A percentile compares a stretch with the other conserved stretches of the same genome.
Evolutionary conservation across 225 moss, liverwort and hornwort genomes (phyloP).

Genomic region (Takakia lepidozioides): DNA sequence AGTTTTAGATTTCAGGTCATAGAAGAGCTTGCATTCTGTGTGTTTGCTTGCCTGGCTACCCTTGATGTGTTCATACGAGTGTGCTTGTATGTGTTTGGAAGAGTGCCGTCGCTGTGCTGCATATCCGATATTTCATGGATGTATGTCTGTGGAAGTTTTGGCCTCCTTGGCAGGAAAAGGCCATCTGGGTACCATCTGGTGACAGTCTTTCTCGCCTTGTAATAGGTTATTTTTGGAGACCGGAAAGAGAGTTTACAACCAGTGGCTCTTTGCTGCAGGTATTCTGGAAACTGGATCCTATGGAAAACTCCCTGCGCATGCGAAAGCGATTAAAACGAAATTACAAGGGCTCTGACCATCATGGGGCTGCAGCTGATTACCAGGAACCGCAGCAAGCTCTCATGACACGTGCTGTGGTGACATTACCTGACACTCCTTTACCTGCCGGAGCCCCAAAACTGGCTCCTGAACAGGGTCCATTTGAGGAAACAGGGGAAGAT

Average conservation of each 20-base stretch:
- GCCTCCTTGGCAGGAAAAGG: no score
- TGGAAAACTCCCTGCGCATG: conserved; percentile 93
- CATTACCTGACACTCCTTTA: conserved; percentile 48
- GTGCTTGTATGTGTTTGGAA: not conserved
- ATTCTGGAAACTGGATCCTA: conserved; percentile 79
- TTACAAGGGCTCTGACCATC: conserved; percentile 66
- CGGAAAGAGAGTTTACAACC: no score
- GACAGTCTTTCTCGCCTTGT: no score
- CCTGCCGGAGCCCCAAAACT: conserved; percentile 67
- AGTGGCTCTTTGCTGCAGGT: conserved; percentile 62
- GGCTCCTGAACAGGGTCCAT: conserved; percentile 43
- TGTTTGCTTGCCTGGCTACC: not conserved
- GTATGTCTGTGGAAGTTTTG: no score
- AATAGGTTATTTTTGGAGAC: no score
- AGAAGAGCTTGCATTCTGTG: no score
- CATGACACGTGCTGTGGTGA: conserved; percentile 25
- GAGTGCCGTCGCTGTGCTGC: no score
- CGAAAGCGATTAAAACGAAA: conserved; percentile 90
- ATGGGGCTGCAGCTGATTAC: conserved; percentile 59
- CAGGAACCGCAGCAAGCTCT: conserved; percentile 29
- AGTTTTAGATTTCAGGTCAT: no score
- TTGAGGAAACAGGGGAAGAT: conserved; percentile 57
- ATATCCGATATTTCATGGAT: no score
- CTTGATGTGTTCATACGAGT: not conserved
- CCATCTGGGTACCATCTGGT: no score